Evolutionary conservation across 257 asterid species (phyloP).

Genomic region (Primulina tabacum): DNA sequence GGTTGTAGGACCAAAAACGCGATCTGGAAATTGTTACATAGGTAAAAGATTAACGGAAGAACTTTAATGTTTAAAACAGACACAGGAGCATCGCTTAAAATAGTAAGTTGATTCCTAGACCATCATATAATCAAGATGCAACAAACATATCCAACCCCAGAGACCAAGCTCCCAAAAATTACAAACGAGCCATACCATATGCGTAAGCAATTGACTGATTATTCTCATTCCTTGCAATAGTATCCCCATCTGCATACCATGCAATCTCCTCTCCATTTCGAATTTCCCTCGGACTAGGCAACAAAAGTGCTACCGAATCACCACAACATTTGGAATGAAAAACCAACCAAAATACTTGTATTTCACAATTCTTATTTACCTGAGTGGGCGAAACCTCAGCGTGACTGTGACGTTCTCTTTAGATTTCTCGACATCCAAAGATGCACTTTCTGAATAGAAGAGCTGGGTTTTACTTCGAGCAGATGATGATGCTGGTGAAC

Average conservation of each 20-base stretch:
- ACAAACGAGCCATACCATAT: conserved; percentile 53
- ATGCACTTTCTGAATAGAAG: conserved; percentile 45
- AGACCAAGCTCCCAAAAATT: conserved; percentile 20
- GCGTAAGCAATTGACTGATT: conserved; percentile 90
- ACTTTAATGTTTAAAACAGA: background rate
- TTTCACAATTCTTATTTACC: conserved; percentile 39
- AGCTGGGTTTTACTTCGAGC: conserved; percentile 64
- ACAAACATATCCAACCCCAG: conserved; percentile 12
- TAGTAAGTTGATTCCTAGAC: conserved; percentile 8
- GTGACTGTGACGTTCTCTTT: conserved; percentile 94
- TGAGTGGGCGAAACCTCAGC: conserved; percentile 95
- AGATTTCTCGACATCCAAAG: conserved; percentile 58
- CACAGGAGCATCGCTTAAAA: conserved; percentile 7
- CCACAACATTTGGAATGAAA: conserved; percentile 13
- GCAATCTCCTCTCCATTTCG: conserved; percentile 98
- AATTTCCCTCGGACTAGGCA: conserved; percentile 85
- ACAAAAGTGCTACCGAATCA: conserved; percentile 25
- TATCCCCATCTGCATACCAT: conserved; percentile 99
- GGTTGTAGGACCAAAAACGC: conserved; percentile 98
- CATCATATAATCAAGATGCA: conserved; percentile 8
- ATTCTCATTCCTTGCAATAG: conserved; percentile 89
- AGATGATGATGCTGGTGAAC: conserved; percentile 93
- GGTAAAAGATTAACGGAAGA: conserved; percentile 20
- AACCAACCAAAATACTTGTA: background rate
- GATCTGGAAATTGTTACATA: conserved; percentile 51